Evolutionary conservation across 192 early-diverging fungal genomes (phyloP), one percentile per base, ranked within the genome.

Genomic region (Coemansia guatemalensis): DNA sequence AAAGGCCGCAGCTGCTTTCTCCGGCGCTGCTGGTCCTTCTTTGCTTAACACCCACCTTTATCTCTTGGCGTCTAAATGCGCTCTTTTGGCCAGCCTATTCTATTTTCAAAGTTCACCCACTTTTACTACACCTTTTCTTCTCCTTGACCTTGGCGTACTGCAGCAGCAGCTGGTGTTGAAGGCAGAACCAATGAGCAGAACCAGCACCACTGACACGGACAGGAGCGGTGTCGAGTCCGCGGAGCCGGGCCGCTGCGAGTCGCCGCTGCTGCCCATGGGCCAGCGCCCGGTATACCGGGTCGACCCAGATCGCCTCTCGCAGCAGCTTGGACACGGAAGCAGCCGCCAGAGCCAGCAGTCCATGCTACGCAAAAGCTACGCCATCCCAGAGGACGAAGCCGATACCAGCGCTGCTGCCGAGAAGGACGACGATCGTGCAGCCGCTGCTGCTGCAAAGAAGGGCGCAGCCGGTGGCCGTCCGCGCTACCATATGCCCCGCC

Each of bases 191-290:
- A 57, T 57, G 56, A 57, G 56, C 33, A 41, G 51, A 44, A 35
- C 47, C 35, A 8, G 5, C 58, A 24, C 39, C 61, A 20, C 27
- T n/a, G 27, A 54, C 50, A 53, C 8, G 20, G 17, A 24, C 33
- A 24, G 12, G 17, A 49, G 22, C 47, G 32, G n/a, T 21, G 21
- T 5, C 49, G 53, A 48, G 12, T 62, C 68, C 25, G 60, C 75
- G 24, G 57, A 73, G 48, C 69, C 70, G 21, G 73, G 75, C 62
- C 56, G 77, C 48, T 80, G 77, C 62, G 77, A 73, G 57, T 80
- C 77, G 49, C 77, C 77, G 24, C 65, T 80, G 47, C 72, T 80
- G 54, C 77, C 77, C n/a, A 80, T 80, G 77, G 77, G 77, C 49
- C 71, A 79, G 58, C 33, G 41, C 59, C 56, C 62, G n/a, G 50